A percentile compares a stretch with the other conserved stretches of the same genome.
Conservation (phyloP, 768 basidiomycete genomes). For the Tulasnella sp. region DNA sequence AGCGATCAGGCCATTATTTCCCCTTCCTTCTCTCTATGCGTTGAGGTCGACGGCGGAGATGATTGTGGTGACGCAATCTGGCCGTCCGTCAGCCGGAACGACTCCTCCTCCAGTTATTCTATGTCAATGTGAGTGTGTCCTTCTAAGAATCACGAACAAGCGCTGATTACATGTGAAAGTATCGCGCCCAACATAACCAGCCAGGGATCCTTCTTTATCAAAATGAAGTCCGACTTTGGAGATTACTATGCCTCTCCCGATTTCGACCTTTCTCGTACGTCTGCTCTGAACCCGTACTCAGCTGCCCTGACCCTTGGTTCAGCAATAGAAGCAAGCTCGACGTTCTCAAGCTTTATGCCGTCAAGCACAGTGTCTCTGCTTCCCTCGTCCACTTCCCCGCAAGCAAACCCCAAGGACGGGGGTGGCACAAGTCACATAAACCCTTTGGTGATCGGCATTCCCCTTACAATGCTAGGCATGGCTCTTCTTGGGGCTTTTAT, state of each 20-base stretch:
- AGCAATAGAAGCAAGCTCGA: not conserved
- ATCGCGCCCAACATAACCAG: conserved; percentile 17
- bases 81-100: not conserved
- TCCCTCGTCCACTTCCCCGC: not conserved
- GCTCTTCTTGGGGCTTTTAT: not conserved
- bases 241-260: conserved; percentile 20
- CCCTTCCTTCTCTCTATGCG: conserved; percentile 22
- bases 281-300: not conserved
- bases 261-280: conserved; percentile 21
- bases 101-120: not conserved
- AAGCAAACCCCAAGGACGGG: not conserved
- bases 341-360: not conserved
- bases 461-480: conserved; percentile 18
- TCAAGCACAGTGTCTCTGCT: not conserved
- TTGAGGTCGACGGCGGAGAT: conserved; percentile 1
- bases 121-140: conserved; percentile 21
- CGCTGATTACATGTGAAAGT: not conserved
- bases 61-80: conserved; percentile 19
- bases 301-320: not conserved
- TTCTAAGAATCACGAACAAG: not conserved
- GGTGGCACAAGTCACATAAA: not conserved
- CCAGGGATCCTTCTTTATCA: conserved; percentile 22
- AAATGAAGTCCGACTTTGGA: conserved; percentile 23
- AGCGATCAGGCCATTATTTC: conserved; percentile 3
- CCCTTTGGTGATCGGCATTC: conserved; percentile 20